A percentile compares a stretch with the other conserved stretches of the same genome.
phyloP scores from a whole-genome alignment of 257 asterid species.

The Euphrasia confusa region DNA sequence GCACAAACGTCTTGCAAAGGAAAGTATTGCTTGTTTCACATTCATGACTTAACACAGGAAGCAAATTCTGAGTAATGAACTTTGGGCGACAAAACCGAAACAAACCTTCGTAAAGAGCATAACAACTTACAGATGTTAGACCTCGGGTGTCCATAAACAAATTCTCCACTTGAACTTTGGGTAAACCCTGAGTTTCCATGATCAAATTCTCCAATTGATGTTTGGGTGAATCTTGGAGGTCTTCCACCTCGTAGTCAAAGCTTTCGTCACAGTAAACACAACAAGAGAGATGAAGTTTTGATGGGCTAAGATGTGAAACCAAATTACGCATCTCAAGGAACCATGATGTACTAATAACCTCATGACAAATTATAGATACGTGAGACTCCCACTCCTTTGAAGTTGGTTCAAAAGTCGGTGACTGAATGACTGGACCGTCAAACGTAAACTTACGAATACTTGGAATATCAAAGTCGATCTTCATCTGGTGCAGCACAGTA shows the following conservation, averaged over 20 bases:
- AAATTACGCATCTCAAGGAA: neutral
- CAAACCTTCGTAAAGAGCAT: neutral
- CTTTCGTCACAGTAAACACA: neutral
- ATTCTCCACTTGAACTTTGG: neutral
- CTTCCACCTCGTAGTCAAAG: neutral
- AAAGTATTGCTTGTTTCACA: too few relatives aligned
- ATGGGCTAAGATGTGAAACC: neutral
- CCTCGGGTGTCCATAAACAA: neutral
- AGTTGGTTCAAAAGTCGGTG: neutral
- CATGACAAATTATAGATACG: neutral
- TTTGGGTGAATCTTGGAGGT: neutral
- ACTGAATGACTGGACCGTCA: neutral
- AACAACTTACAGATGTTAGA: neutral
- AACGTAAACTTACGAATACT: neutral
- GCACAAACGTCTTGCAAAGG: too few relatives aligned
- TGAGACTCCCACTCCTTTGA: neutral
- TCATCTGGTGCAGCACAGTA: neutral
- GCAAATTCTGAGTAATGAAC: neutral
- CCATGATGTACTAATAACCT: neutral
- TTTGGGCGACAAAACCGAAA: neutral
- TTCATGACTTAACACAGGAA: neutral
- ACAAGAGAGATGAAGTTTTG: neutral
- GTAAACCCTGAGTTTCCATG: too few relatives aligned
- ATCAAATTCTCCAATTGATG: too few relatives aligned
- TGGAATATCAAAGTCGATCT: slow-evolving; percentile 22